phyloP scores from a whole-genome alignment of 1,139 yeast species.

The Blastobotrys illinoisensis region DNA sequence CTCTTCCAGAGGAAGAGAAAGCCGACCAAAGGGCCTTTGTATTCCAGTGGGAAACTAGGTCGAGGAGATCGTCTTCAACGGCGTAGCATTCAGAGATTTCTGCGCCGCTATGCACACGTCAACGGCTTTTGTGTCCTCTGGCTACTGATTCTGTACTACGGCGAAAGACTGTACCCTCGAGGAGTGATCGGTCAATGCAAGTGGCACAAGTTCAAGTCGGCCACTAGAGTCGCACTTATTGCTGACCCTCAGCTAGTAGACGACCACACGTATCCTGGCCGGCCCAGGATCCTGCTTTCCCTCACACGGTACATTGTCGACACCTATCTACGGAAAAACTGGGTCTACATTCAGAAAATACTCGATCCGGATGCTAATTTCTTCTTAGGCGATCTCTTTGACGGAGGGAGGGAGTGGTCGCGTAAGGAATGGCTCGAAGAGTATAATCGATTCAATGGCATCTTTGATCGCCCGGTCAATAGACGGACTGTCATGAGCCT shows the following conservation, averaged over 20 bases:
- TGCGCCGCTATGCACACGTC: constrained; percentile 1
- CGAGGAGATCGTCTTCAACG: neutral
- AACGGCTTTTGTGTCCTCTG: constrained; percentile 37
- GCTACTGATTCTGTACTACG: constrained; percentile 49
- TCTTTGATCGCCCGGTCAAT: constrained; percentile 49
- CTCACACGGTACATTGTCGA: constrained; percentile 49
- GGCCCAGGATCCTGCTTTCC: constrained; percentile 29
- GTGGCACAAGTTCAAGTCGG: constrained; percentile 46
- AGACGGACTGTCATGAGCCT: constrained; percentile 47
- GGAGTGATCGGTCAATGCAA: constrained; percentile 46
- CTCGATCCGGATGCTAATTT: constrained; percentile 72
- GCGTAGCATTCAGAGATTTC: neutral
- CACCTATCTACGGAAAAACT: constrained; percentile 72
- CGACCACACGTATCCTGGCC: constrained; percentile 51
- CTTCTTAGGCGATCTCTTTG: constrained; percentile 87
- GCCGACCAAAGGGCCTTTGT: neutral
- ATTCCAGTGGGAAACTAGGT: neutral
- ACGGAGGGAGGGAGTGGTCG: constrained; percentile 91
- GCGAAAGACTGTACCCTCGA: constrained; percentile 55
- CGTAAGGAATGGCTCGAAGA: constrained; percentile 69
- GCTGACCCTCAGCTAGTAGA: constrained; percentile 96
- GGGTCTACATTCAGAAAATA: constrained; percentile 51
- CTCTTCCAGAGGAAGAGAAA: neutral
- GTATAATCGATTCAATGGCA: constrained; percentile 55
- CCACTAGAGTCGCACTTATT: constrained; percentile 62